phyloP scores from a whole-genome alignment of 352 stramenopile genomes.

The Globisporangium irregulare region DNA sequence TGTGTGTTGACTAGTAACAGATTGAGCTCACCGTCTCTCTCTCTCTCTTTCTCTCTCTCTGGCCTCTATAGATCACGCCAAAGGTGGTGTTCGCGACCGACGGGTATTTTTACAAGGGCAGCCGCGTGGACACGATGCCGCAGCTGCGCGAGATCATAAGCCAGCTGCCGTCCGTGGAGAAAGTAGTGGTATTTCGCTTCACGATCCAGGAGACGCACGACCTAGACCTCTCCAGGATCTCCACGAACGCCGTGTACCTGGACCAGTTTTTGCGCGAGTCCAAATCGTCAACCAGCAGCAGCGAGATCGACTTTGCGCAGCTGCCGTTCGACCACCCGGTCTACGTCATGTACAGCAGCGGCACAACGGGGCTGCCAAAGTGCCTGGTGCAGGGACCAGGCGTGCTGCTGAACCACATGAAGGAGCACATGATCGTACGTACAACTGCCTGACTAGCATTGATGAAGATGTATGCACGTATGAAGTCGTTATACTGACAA shows the following conservation, averaged over 20 bases:
- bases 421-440: slow-evolving; percentile 73
- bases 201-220: slow-evolving; percentile 52
- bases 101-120: slow-evolving; percentile 79
- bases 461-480: not conserved
- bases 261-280: slow-evolving; percentile 47
- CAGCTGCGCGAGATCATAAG: slow-evolving; percentile 59
- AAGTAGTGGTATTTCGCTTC: slow-evolving; percentile 65
- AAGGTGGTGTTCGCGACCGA: slow-evolving; percentile 76
- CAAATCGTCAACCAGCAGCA: slow-evolving; percentile 17
- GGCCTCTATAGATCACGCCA: slow-evolving; percentile 43
- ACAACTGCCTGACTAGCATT: not conserved
- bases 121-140: slow-evolving; percentile 57
- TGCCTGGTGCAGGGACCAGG: slow-evolving; percentile 82
- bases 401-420: slow-evolving; percentile 76
- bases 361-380: slow-evolving; percentile 85
- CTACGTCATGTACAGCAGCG: slow-evolving; percentile 88
- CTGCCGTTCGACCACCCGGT: slow-evolving; percentile 84
- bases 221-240: slow-evolving; percentile 58
- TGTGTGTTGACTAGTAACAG: not conserved
- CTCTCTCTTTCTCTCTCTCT: not conserved
- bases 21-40: not conserved
- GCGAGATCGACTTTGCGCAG: slow-evolving; percentile 62
- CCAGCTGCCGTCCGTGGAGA: slow-evolving; percentile 58
- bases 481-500: not conserved
- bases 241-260: slow-evolving; percentile 41